Conservation (phyloP, 768 basidiomycete species). For the Termitomyces titanicus region DNA sequence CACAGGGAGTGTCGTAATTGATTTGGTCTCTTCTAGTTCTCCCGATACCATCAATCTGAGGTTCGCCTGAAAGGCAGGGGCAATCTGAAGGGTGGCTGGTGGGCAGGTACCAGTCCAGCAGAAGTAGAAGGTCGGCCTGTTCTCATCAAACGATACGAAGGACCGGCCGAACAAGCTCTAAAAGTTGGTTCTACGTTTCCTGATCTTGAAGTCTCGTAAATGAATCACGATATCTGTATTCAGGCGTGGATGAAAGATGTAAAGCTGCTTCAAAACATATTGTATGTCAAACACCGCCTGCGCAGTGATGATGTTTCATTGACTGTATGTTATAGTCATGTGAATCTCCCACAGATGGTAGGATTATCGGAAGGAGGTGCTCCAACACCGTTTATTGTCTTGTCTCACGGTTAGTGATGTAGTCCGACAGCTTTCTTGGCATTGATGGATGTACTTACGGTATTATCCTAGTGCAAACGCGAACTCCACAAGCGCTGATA, state of each 20-base stretch:
- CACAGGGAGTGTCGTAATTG: not conserved
- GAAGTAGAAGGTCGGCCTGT: conserved; percentile 35
- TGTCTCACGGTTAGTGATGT: conserved; percentile 38
- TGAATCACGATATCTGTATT: not conserved
- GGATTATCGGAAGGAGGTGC: conserved; percentile 44
- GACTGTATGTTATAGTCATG: conserved; percentile 31
- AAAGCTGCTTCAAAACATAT: conserved; percentile 45
- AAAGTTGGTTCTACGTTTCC: conserved; percentile 21
- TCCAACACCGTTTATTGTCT: conserved; percentile 47
- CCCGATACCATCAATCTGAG: conserved; percentile 48
- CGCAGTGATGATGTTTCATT: not conserved
- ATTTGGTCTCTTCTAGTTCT: conserved; percentile 30
- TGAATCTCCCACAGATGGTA: conserved; percentile 50
- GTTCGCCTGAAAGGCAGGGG: conserved; percentile 33
- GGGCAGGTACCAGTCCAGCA: conserved; percentile 39
- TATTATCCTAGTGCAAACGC: conserved; percentile 34
- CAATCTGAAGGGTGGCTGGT: conserved; percentile 42
- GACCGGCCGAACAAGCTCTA: conserved; percentile 24
- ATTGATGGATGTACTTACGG: not conserved
- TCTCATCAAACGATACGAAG: conserved; percentile 44
- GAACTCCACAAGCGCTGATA: conserved; percentile 36
- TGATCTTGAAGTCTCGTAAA: not conserved
- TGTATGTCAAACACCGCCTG: conserved; percentile 28
- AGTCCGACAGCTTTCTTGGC: not conserved
- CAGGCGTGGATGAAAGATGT: conserved; percentile 50